Base-by-base conservation (phyloP, 2,329 filamentous ascomycete species). In the Apiospora rasikravindrae region DNA sequence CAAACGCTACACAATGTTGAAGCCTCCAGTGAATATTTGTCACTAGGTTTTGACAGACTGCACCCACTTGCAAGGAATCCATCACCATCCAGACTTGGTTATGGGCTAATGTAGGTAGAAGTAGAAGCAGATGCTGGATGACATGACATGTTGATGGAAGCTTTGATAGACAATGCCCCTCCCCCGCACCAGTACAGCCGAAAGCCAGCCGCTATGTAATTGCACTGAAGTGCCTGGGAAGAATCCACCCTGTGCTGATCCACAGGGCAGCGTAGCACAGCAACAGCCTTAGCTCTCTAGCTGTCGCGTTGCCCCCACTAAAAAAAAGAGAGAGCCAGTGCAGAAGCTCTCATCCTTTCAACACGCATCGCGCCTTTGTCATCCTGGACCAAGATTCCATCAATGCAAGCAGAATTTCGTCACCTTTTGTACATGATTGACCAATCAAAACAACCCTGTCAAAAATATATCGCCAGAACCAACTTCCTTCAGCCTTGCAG, bases 101-200 rank as follows among this genome's bases (percentile, higher is more conserved):
- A 6, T 22, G 16, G 16, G 29, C 10, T 6, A n/a, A n/a, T n/a
- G n/a, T n/a, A 29, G 5, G 29, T 37, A 40, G 10, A 40, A 40
- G 4, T 24, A n/a, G 33, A 40, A 40, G 22, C 19, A 64, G 29
- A 64, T 37, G 33, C 33, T 64, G 29, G 7, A 61, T 11, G 7
- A 61, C 26, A 57, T 10, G 26, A 42, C 24, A 37, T 61, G 16
- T 64, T n/a, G 33, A 19, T n/a, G n/a, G 19, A n/a, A 40, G 57
- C 57, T 64, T 40, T 64, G 57, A n/a, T 64, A 64, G 57, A 19
- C 19, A 64, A 14, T 64, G 57, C 57, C 57, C 57, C 57, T 64
- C 57, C 57, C 57, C 57, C 33, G 57, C 57, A 64, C 29, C 57
- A 37, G 22, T 19, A 7, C 26, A 61, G 53, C 53, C 37, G 29